phyloP scores from a whole-genome alignment of 495 filamentous ascomycete genomes.

The Lophiostoma macrostomum region DNA sequence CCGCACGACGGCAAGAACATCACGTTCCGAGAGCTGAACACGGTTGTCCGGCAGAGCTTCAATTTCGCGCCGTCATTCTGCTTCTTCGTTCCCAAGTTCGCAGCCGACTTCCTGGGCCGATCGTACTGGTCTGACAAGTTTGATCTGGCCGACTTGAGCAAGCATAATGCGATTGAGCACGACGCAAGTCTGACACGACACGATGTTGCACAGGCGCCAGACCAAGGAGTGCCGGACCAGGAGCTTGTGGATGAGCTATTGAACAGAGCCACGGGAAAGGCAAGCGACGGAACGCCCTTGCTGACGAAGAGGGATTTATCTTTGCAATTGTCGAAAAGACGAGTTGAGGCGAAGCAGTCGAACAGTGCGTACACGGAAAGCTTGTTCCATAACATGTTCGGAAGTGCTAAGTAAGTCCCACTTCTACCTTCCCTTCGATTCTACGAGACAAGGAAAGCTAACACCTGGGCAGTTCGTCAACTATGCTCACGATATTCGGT shows the following conservation, averaged over 20 bases:
- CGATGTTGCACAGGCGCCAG: no score
- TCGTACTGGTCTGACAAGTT: no score
- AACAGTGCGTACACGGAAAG: neutral
- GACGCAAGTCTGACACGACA: no score
- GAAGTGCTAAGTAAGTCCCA: neutral
- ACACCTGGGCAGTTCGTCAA: neutral
- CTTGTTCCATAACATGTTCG: constrained; percentile 3
- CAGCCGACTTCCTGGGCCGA: no score
- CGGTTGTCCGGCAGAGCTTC: no score
- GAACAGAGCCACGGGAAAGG: neutral
- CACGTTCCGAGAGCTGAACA: no score
- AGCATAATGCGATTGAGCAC: no score
- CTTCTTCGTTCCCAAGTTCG: no score
- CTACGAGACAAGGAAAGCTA: no score
- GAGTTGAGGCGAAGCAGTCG: neutral
- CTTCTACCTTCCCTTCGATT: no score
- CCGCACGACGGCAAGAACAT: no score
- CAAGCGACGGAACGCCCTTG: neutral
- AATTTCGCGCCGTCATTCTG: neutral
- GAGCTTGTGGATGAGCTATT: neutral
- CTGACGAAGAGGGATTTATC: neutral
- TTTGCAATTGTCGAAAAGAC: neutral
- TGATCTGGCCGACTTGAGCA: no score
- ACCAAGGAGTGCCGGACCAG: neutral
- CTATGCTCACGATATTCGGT: neutral